Percentiles rank a stretch among this genome's conserved stretches.
Evolutionary conservation across 2,329 filamentous ascomycete species (phyloP).

Genomic region (Aspergillus fructus): DNA sequence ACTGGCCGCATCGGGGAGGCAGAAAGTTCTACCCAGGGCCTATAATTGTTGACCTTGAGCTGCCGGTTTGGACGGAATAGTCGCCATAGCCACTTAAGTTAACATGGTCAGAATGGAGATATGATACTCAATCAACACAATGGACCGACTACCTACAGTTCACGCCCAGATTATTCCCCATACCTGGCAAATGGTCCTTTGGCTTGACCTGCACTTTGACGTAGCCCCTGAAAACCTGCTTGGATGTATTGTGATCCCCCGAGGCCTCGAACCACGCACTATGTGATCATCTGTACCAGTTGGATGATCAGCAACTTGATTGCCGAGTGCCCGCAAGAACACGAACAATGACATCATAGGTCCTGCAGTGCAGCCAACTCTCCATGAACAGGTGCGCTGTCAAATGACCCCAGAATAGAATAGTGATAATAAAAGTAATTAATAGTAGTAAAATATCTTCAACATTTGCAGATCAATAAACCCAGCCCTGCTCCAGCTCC

Average conservation of each 20-base stretch:
- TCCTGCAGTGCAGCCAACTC: too few relatives aligned
- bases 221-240: background rate
- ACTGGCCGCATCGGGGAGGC: conserved; percentile 60
- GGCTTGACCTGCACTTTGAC: background rate
- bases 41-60: conserved; percentile 77
- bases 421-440: background rate
- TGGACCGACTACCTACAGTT: background rate
- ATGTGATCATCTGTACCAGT: background rate
- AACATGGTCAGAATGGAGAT: too few relatives aligned
- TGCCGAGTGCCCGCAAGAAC: background rate
- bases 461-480: background rate
- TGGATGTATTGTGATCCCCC: background rate
- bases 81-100: background rate
- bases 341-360: background rate
- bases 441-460: too few relatives aligned
- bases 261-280: background rate
- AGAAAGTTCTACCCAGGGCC: conserved; percentile 69
- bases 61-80: conserved; percentile 42
- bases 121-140: background rate
- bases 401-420: background rate
- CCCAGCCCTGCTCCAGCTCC: background rate
- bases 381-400: background rate
- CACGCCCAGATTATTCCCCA: background rate
- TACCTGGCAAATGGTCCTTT: background rate
- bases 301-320: background rate